Conservation (phyloP, 1,284 basidiomycete species). For the Phenoliferia sp. region DNA sequence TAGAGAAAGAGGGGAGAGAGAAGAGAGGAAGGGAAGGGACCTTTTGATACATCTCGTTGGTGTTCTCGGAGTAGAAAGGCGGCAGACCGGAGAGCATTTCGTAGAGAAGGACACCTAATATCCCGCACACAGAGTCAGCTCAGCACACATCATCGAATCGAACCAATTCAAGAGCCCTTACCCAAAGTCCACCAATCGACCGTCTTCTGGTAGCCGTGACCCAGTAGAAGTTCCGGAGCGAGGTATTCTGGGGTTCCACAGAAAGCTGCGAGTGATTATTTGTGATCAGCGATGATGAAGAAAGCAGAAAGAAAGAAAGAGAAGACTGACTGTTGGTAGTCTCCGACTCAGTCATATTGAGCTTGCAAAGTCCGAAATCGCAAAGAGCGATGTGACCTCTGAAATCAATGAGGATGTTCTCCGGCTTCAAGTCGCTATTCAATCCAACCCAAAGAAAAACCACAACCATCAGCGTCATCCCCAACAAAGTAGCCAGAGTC, state of each 20-base stretch:
- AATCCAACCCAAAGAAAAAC: too few relatives aligned
- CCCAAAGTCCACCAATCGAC: conserved; percentile 99
- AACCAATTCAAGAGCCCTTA: background rate
- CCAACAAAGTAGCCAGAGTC: background rate
- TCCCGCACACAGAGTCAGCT: background rate
- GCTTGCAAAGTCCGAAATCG: conserved; percentile 96
- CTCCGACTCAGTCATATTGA: conserved; percentile 97
- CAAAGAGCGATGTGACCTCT: conserved; percentile 85
- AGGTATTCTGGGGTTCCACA: conserved; percentile 97
- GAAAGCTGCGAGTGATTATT: conserved; percentile 54
- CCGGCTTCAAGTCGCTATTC: conserved; percentile 73
- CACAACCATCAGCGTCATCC: background rate
- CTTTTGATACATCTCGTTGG: conserved; percentile 65
- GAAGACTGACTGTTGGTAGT: conserved; percentile 72
- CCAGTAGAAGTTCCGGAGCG: conserved; percentile 89
- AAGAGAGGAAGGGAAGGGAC: conserved; percentile 47
- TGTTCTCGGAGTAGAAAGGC: conserved; percentile 68
- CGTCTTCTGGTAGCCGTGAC: conserved; percentile 96
- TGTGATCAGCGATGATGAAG: conserved; percentile 29
- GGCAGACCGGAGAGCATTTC: conserved; percentile 98
- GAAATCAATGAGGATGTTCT: conserved; percentile 58
- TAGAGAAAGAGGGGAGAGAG: too few relatives aligned
- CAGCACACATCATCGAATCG: background rate
- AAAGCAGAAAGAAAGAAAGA: conserved; percentile 27
- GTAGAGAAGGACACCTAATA: conserved; percentile 69